Conservation (phyloP, 441 rosid genomes). For the Jatropha podagrica region DNA sequence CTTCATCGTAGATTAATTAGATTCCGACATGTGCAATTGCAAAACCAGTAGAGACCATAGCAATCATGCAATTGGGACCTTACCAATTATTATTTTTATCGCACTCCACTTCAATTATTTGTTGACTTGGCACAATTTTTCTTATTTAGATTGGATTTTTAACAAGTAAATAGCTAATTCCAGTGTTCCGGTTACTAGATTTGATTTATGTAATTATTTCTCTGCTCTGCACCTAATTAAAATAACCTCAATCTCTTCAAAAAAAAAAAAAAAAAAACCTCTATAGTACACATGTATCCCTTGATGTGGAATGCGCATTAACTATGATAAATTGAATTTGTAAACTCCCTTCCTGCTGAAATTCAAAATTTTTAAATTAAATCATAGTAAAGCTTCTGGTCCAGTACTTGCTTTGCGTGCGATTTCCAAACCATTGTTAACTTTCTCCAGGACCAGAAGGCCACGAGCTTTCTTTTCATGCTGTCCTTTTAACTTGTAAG, state of each 20-base stretch:
- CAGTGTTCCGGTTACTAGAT: neutral
- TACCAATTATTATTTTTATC: neutral
- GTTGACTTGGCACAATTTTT: neutral
- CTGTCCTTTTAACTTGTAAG: neutral
- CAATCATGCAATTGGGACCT: neutral
- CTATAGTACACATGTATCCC: too few relatives aligned
- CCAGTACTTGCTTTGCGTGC: constrained; percentile 18
- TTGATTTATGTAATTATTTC: neutral
- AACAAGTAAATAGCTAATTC: neutral
- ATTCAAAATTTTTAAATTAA: neutral
- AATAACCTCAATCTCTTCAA: too few relatives aligned
- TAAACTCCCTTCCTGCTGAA: neutral
- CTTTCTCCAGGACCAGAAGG: constrained; percentile 5
- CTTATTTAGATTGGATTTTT: neutral
- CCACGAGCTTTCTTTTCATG: neutral
- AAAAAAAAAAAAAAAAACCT: too few relatives aligned
- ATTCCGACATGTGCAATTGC: neutral
- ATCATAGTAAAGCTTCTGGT: neutral
- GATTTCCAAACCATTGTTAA: neutral
- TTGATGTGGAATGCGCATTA: neutral
- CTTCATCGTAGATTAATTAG: neutral
- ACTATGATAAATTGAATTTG: neutral
- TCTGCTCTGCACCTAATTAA: neutral
- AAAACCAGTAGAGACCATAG: neutral
- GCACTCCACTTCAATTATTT: constrained; percentile 9